Percentiles rank a stretch among this genome's conserved stretches.
Evolutionary conservation across 2,329 filamentous ascomycete genomes (phyloP).

Genomic region (Ceratocystiopsis minuta): DNA sequence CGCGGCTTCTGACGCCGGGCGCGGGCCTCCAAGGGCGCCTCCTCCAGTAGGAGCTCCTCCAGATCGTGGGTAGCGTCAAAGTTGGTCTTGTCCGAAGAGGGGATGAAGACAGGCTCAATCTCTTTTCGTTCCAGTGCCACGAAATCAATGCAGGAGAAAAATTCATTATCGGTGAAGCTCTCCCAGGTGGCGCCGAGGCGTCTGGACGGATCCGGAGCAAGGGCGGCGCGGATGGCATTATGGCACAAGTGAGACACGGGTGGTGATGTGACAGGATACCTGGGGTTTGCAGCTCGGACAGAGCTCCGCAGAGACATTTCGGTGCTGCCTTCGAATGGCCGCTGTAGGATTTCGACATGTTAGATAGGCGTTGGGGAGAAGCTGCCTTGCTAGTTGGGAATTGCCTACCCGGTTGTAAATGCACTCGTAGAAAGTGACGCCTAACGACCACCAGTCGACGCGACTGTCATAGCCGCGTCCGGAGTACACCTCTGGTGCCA

Average conservation of each 20-base stretch:
- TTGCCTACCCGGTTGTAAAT: conserved; percentile 83
- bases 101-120: conserved; percentile 78
- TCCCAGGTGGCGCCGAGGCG: conserved; percentile 78
- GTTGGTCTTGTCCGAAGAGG: conserved; percentile 94
- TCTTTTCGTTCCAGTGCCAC: conserved; percentile 67
- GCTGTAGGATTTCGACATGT: conserved; percentile 30
- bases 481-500: conserved; percentile 87
- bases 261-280: conserved; percentile 82
- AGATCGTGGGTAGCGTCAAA: conserved; percentile 97
- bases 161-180: conserved; percentile 71
- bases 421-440: conserved; percentile 97
- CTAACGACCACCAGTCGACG: conserved; percentile 97
- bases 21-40: conserved; percentile 83
- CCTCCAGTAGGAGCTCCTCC: conserved; percentile 73
- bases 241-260: conserved; percentile 77
- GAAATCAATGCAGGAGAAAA: conserved; percentile 79
- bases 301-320: conserved; percentile 64
- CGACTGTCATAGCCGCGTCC: conserved; percentile 78
- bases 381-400: not conserved
- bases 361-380: too few species aligned
- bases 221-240: conserved; percentile 67
- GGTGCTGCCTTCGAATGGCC: conserved; percentile 81
- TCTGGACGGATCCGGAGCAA: conserved; percentile 63
- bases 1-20: conserved; percentile 86
- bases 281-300: conserved; percentile 66